Evolutionary conservation across 2,329 filamentous ascomycete genomes (phyloP), one percentile per base, ranked within the genome.

Genomic region (Knoxdaviesia capensis): DNA sequence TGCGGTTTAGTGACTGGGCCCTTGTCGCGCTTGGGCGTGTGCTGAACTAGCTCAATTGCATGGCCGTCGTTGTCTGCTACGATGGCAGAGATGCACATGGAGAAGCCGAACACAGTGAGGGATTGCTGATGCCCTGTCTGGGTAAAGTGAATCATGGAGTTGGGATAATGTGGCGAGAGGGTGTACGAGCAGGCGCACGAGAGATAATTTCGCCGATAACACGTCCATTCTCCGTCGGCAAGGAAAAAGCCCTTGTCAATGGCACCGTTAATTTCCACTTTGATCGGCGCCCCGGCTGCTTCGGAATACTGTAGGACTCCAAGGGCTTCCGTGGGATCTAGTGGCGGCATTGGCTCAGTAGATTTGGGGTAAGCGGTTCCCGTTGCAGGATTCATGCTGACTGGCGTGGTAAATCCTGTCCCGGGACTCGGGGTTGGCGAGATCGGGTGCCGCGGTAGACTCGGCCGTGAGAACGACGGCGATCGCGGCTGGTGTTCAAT

Each of bases 221-320:
- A 93, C 0, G 86, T 94, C 85, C 85, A 94, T 51, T 87, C 83
- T 11, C 72, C 68, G 43, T 92, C 86, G 4, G 70, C 71, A 34
- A 77, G 64, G 55, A 94, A 93, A 60, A 93, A 92, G 0, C 86
- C 86, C 52, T 93, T 92, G 56, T 92, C 83, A 45, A 93, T 85
- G 51, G 75, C 79, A 34, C 82, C 83, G 31, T 77, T 68, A 48
- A 94, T 82, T 9, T 82, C 78, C 20, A 81, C 69, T 48, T 76
- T 77, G 48, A 90, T 68, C 1, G 65, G 62, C 3, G 63, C 61
- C 6, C 48, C 48, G 9, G 50, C 55, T 6, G 53, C 56, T 40
- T 82, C 70, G 4, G 59, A 63, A 50, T 77, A 79, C 44, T 68
- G 66, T 43, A 85, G 67, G n/a, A 68, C 68, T 36, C 73, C 72